These are phyloP conservation scores for Mortierella sp. DNA, from an alignment of 371 early-diverging fungal species.

Conservation along the genomic window DNA sequence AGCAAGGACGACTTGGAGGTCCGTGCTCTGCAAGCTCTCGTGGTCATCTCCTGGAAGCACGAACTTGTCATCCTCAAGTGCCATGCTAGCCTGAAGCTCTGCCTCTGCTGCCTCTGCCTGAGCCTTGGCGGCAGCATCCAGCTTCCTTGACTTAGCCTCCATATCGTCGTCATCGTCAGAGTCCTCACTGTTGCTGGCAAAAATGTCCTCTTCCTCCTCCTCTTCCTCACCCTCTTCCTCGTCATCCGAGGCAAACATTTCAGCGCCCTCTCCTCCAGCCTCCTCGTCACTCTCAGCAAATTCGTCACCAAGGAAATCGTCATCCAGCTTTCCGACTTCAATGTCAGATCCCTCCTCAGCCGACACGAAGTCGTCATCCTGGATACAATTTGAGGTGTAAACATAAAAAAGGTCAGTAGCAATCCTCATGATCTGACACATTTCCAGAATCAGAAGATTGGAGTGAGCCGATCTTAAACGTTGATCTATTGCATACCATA, in stretches of 20 bases:
- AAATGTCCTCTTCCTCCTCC: slow-evolving; percentile 54
- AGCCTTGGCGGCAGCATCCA: slow-evolving; percentile 63
- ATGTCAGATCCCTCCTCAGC: slow-evolving; percentile 56
- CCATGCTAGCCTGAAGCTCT: slow-evolving; percentile 80
- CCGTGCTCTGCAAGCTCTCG: slow-evolving; percentile 60
- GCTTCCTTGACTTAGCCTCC: slow-evolving; percentile 55
- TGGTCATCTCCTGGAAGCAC: slow-evolving; percentile 79
- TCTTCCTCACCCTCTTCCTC: slow-evolving; percentile 55
- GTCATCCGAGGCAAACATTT: slow-evolving; percentile 53
- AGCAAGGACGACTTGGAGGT: slow-evolving; percentile 72
- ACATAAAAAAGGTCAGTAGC: not conserved
- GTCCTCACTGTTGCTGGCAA: slow-evolving; percentile 56
- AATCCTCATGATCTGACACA: not conserved
- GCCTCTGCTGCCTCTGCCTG: slow-evolving; percentile 78
- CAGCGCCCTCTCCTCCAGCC: slow-evolving; percentile 30
- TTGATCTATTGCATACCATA: slow-evolving; percentile 19
- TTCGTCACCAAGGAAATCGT: slow-evolving; percentile 52
- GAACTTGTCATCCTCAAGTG: slow-evolving; percentile 74
- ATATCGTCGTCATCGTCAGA: slow-evolving; percentile 65
- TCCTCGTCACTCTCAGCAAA: slow-evolving; percentile 49
- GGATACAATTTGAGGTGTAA: slow-evolving; percentile 3
- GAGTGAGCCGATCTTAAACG: not conserved
- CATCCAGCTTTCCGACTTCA: slow-evolving; percentile 40
- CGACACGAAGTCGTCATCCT: slow-evolving; percentile 56
- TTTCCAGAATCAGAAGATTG: not conserved